Base-by-base conservation (phyloP, 495 filamentous ascomycete genomes). In the Lasiosphaeris hirsuta region DNA sequence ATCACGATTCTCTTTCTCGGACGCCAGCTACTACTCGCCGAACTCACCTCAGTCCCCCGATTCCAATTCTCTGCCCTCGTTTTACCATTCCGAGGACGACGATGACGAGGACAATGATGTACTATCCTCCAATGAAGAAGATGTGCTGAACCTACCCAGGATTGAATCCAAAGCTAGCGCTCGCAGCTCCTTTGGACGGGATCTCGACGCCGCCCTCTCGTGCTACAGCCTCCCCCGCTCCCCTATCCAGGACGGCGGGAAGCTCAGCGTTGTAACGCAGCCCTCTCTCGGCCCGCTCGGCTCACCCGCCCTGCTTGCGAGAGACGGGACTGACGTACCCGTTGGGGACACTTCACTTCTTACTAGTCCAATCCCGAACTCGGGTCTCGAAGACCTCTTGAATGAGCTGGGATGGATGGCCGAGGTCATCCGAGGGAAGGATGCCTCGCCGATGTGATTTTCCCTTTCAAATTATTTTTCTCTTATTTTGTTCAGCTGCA, bases 381-480 rank as follows among this genome's bases (percentile, higher is more conserved):
- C 71, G 2, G 72, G 74, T 14, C 58, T 78, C 36, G 71, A 73
- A 11, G 74, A 78, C 34, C 51, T 80, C 15, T 67, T 77, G 13
- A 72, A 42, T 42, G 76, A 79, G 59, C 51, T 77, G 58, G 71
- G 73, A 30, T 80, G 74, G 76, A 74, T 79, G 70, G 73, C 69
- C n/a, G 63, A 69, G 42, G 62, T 71, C 23, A 74, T 77, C 52
- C 61, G 64, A 15, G 62, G 43, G 34, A 72, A 63, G 46, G 62
- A 51, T 23, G 54, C 62, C 23, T 69, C 40, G 65, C 52, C 42
- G 23, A 42, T 49, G 49, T 30, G 38, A n/a, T 14, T 10, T 10
- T 10, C 15, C 30, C 10, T 45, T 34, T 56, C 17, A 7, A 13
- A 5, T 18, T 15, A 1, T 15, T 37, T 7, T 17, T 52, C 39